Evolutionary conservation across 2,329 filamentous ascomycete species (phyloP).

Genomic region (Fusarium lyarnte): DNA sequence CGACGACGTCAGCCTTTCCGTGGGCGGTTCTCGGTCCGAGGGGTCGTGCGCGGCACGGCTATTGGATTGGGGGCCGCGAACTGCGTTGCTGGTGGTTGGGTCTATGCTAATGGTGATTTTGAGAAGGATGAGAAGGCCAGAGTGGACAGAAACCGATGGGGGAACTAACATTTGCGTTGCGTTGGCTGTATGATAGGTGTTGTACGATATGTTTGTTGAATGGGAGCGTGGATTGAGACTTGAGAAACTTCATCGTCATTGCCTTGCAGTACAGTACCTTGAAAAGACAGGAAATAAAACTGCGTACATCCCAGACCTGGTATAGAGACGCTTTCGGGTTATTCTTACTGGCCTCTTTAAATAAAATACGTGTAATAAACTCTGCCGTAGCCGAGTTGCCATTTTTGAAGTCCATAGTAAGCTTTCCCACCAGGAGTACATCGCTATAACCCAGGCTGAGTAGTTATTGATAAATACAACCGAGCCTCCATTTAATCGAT

Average conservation of each 20-base stretch:
- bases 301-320: too few species aligned
- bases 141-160: constrained; percentile 62
- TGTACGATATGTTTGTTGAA: constrained; percentile 18
- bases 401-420: too few species aligned
- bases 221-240: neutral
- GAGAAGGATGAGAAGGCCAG: constrained; percentile 60
- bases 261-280: too few species aligned
- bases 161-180: constrained; percentile 16
- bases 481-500: too few species aligned
- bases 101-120: constrained; percentile 62
- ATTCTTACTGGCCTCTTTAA: too few species aligned
- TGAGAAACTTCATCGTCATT: neutral
- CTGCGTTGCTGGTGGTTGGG: constrained; percentile 59
- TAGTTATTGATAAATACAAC: too few species aligned
- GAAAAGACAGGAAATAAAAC: too few species aligned
- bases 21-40: constrained; percentile 58
- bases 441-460: too few species aligned
- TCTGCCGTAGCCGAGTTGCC: too few species aligned
- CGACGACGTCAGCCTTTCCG: constrained; percentile 56
- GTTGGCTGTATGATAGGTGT: constrained; percentile 20
- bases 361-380: too few species aligned
- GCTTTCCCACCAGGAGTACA: too few species aligned
- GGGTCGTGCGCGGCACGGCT: constrained; percentile 60
- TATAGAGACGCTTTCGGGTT: too few species aligned
- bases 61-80: constrained; percentile 62